Conservation (phyloP, 345 rosid species). For the Eucalyptus melliodora region DNA sequence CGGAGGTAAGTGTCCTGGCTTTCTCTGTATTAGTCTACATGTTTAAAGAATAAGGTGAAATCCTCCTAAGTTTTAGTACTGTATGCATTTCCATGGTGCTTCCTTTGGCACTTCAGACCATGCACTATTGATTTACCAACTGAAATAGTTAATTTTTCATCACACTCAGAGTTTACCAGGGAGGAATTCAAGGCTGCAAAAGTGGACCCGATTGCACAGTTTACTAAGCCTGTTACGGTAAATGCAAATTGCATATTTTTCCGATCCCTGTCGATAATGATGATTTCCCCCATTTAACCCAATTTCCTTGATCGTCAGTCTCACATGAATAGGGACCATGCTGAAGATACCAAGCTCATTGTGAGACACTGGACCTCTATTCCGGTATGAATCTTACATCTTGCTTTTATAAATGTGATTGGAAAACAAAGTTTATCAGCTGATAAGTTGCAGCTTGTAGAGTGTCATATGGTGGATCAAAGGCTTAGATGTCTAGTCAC, state of each 20-base stretch:
- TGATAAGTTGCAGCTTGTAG: not conserved
- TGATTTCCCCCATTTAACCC: not conserved
- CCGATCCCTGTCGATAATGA: not conserved
- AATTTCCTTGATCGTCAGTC: slow-evolving; percentile 19
- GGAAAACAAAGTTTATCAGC: not conserved
- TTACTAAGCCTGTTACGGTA: slow-evolving; percentile 85
- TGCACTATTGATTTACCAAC: not conserved
- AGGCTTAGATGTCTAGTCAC: not conserved
- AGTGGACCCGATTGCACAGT: slow-evolving; percentile 82
- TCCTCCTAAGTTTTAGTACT: not conserved
- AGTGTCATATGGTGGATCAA: not conserved
- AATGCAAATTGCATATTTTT: not conserved
- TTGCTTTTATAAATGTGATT: not conserved
- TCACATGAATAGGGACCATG: slow-evolving; percentile 94
- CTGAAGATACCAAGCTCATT: slow-evolving; percentile 73
- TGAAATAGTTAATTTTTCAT: not conserved
- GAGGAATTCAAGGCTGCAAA: slow-evolving; percentile 59
- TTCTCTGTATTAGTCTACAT: not conserved
- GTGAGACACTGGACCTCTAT: slow-evolving; percentile 64
- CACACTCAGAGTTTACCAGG: slow-evolving; percentile 51
- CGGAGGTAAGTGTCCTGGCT: slow-evolving; percentile 49
- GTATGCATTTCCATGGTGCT: not conserved
- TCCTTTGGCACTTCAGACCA: not conserved
- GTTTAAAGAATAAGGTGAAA: not conserved
- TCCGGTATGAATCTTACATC: slow-evolving; percentile 34